These are phyloP conservation scores for Phytophthora fragariaefolia DNA, from an alignment of 352 stramenopile genomes.

Conservation along the genomic window DNA sequence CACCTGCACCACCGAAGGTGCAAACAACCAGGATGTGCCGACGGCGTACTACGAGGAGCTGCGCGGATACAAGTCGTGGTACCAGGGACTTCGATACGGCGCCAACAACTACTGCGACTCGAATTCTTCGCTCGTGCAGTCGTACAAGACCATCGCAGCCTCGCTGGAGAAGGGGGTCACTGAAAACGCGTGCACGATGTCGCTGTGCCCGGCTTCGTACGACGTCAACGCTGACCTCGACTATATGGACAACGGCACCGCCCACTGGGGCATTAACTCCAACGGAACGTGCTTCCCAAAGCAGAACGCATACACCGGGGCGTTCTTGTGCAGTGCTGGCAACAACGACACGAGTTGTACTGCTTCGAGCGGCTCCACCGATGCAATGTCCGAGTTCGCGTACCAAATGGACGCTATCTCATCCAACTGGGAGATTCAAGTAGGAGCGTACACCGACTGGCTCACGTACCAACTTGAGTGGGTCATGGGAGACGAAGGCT, in stretches of 20 bases:
- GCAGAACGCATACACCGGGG: slow-evolving; percentile 61
- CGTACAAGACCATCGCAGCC: slow-evolving; percentile 42
- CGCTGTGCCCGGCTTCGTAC: slow-evolving; percentile 48
- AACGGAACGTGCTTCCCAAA: slow-evolving; percentile 62
- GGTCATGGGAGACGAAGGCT: slow-evolving; percentile 57
- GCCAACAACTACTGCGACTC: slow-evolving; percentile 57
- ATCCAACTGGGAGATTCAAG: slow-evolving; percentile 84
- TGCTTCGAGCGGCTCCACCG: slow-evolving; percentile 21
- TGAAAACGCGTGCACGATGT: slow-evolving; percentile 47
- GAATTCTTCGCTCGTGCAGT: slow-evolving; percentile 32
- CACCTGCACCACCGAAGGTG: slow-evolving; percentile 46
- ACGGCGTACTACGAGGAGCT: slow-evolving; percentile 39
- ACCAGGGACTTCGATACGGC: slow-evolving; percentile 59
- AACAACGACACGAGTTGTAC: slow-evolving; percentile 44
- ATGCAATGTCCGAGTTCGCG: slow-evolving; percentile 36
- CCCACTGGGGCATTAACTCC: slow-evolving; percentile 60
- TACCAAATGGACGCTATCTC: slow-evolving; percentile 94
- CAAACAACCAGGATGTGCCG: slow-evolving; percentile 49
- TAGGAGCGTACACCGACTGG: slow-evolving; percentile 81
- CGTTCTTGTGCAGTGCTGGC: slow-evolving; percentile 55
- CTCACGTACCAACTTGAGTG: slow-evolving; percentile 70
- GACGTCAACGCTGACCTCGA: slow-evolving; percentile 54
- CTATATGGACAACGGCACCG: slow-evolving; percentile 39
- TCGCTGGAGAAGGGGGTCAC: slow-evolving; percentile 44
- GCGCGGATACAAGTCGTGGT: slow-evolving; percentile 63